A percentile compares a stretch with the other conserved stretches of the same genome.
Evolutionary conservation across 306 rosid genomes (phyloP).

Genomic region (Cicer pinnatifidum): DNA sequence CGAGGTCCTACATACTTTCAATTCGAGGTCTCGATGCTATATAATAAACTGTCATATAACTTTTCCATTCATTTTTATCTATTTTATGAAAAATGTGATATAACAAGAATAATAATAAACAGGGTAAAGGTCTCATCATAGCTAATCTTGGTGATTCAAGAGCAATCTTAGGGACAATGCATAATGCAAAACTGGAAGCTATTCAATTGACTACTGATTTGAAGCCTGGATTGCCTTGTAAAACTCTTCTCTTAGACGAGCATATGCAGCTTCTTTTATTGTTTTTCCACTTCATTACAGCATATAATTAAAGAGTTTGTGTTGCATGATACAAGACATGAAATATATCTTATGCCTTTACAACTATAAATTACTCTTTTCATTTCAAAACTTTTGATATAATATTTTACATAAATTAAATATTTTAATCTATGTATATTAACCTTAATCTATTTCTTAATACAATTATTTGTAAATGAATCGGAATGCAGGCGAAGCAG

Average conservation of each 20-base stretch:
- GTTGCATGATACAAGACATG: not conserved
- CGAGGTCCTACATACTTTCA: too few species aligned
- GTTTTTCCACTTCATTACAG: not conserved
- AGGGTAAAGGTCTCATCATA: conserved; percentile 67
- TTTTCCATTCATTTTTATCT: not conserved
- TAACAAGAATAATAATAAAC: conserved; percentile 29
- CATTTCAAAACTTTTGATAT: not conserved
- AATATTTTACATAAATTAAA: too few species aligned
- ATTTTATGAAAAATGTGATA: conserved; percentile 1
- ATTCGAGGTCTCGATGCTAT: too few species aligned
- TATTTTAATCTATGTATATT: too few species aligned
- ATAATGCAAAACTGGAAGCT: conserved; percentile 51
- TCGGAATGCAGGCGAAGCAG: conserved; percentile 58
- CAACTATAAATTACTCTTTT: not conserved
- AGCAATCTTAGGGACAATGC: conserved; percentile 69
- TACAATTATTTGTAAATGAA: not conserved
- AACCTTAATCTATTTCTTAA: not conserved
- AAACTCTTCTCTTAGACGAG: conserved; percentile 34
- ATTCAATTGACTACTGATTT: conserved; percentile 75
- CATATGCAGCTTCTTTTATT: not conserved
- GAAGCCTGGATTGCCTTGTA: conserved; percentile 74
- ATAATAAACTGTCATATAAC: too few species aligned
- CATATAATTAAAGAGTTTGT: not conserved
- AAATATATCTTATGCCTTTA: not conserved
- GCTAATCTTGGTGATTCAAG: conserved; percentile 89